Base-by-base conservation (phyloP, 495 filamentous ascomycete genomes). In the Corynascus novoguineensis region DNA sequence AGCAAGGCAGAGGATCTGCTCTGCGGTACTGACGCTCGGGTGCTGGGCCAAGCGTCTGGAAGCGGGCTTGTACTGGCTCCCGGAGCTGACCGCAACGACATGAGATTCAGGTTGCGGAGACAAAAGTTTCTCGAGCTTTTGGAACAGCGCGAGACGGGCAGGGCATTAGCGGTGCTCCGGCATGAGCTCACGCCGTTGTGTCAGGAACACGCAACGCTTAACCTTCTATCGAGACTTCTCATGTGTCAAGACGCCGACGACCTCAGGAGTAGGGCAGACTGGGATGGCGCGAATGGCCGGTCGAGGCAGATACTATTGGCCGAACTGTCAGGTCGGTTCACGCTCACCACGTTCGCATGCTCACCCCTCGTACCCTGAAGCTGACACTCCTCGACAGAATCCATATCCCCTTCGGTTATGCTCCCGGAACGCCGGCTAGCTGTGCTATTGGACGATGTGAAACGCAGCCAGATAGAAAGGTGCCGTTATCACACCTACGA, bases 391-490 rank as follows among this genome's bases (percentile, higher is more conserved):
- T 40, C 1, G 12, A 10, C 50, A 95, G 90, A 80, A 75, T 96
- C 82, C 31, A 95, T 99, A 56, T 95, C 95, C 4, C 93, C 93
- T 1, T 91, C 90, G n/a, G 88, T 96, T 24, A 97, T 99, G 95
- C 89, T 99, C 48, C 95, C 93, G 5, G 88, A 95, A 62, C 89
- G 95, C 69, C 88, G 93, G 12, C 77, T 99, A n/a, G 90, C 89
- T 8, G 75, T 82, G 25, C 71, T 99, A n/a, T 73, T 99, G 48
- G 78, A 88, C 47, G 82, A 92, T 54, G 82, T 95, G 27, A 96
- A 97, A 65, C 75, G 83, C 47, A 81, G 76, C 52, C 92, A 96
- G 71, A 88, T 97, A 42, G 80, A 83, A 47, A 78, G 82, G 37
- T 99, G 93, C 64, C 72, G 90, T 42, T 99, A 89, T 72, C 93